Percentiles rank a stretch among this genome's conserved stretches.
Conservation (phyloP, 352 stramenopile species). For the Pythium folliculosum region DNA sequence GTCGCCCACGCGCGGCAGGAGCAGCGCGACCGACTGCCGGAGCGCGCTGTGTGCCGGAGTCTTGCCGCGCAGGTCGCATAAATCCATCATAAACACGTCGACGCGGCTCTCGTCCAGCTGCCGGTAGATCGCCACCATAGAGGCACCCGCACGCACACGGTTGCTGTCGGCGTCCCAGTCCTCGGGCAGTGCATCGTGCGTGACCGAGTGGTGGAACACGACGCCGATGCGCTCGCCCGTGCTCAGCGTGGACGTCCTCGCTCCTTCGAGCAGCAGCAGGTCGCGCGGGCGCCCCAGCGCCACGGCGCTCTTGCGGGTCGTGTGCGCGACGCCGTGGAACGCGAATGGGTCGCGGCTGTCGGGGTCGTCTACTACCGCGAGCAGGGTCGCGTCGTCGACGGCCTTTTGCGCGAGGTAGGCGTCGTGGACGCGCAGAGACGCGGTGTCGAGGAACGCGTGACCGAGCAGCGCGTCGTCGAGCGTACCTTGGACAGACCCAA, state of each 20-base stretch:
- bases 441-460: conserved; percentile 5
- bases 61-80: conserved; percentile 26
- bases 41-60: not conserved
- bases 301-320: not conserved
- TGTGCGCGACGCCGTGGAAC: not conserved
- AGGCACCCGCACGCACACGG: conserved; percentile 38
- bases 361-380: not conserved
- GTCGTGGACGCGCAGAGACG: conserved; percentile 5
- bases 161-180: not conserved
- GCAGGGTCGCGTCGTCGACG: not conserved
- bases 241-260: not conserved
- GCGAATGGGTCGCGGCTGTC: not conserved
- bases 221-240: conserved; percentile 10
- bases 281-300: not conserved
- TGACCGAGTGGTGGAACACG: conserved; percentile 8
- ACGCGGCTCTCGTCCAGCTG: conserved; percentile 42
- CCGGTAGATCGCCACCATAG: conserved; percentile 43
- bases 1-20: conserved; percentile 21
- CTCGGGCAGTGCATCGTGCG: not conserved
- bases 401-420: not conserved
- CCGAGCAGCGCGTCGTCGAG: conserved; percentile 12
- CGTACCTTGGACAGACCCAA: conserved; percentile 4
- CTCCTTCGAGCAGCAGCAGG: not conserved
- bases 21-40: conserved; percentile 29
- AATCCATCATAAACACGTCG: conserved; percentile 44